These are phyloP conservation scores for Rhodomyrtus psidioides DNA, from an alignment of 441 rosid species.

Conservation along the genomic window DNA sequence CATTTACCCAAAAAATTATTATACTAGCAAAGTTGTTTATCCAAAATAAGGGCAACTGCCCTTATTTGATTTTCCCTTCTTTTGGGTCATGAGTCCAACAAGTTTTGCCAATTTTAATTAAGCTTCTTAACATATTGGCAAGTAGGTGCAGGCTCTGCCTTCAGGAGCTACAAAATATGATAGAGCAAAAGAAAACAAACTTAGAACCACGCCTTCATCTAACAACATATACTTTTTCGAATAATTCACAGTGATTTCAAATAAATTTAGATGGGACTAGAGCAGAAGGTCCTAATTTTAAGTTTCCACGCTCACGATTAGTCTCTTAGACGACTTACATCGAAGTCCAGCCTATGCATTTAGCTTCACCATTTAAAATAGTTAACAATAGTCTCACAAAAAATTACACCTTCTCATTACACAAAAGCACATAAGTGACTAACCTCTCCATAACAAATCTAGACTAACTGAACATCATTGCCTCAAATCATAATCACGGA, in stretches of 20 bases:
- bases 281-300: background rate
- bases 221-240: accelerated
- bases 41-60: background rate
- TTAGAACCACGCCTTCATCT: background rate
- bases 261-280: too few species aligned
- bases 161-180: background rate
- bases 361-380: background rate
- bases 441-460: background rate
- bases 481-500: background rate
- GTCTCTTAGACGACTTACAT: background rate
- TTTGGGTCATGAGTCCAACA: background rate
- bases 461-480: background rate
- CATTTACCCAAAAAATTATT: too few species aligned
- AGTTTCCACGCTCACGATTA: too few species aligned
- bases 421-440: background rate
- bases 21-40: too few species aligned
- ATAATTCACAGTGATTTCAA: background rate
- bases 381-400: background rate
- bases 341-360: background rate
- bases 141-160: background rate
- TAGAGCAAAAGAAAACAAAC: background rate
- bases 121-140: background rate
- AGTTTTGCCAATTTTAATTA: background rate
- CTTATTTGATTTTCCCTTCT: background rate
- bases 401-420: background rate